phyloP scores from a whole-genome alignment of 2,329 filamentous ascomycete genomes.

The Podosphaera xanthii region DNA sequence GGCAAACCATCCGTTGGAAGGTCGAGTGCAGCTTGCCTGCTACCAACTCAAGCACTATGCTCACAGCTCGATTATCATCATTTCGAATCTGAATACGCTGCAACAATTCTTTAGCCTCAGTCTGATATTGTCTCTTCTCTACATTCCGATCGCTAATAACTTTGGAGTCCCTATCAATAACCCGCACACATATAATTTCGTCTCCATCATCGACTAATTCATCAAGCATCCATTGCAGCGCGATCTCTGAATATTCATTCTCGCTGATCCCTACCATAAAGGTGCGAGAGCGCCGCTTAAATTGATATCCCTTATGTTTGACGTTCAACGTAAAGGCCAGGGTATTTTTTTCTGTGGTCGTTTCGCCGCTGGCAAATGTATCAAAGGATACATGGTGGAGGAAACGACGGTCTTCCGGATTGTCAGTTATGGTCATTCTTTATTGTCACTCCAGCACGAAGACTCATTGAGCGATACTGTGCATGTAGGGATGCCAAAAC shows the following conservation, averaged over 20 bases:
- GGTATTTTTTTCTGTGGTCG: slow-evolving; percentile 27
- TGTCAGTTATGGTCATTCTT: slow-evolving; percentile 11
- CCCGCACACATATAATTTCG: slow-evolving; percentile 49
- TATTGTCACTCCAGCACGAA: too few species aligned
- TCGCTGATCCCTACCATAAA: slow-evolving; percentile 53
- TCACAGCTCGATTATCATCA: slow-evolving; percentile 46
- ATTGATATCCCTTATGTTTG: slow-evolving; percentile 50
- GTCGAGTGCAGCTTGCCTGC: slow-evolving; percentile 50
- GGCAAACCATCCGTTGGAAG: slow-evolving; percentile 47
- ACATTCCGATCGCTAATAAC: slow-evolving; percentile 35
- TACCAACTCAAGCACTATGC: slow-evolving; percentile 46
- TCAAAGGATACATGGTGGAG: slow-evolving; percentile 50
- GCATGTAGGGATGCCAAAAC: too few species aligned
- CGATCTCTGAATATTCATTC: slow-evolving; percentile 54
- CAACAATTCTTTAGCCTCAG: slow-evolving; percentile 40
- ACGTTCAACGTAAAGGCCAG: slow-evolving; percentile 48
- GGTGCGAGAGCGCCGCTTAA: slow-evolving; percentile 41
- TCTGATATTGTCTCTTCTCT: slow-evolving; percentile 36
- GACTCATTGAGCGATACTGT: too few species aligned
- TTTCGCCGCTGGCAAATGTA: slow-evolving; percentile 42
- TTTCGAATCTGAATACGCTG: slow-evolving; percentile 46
- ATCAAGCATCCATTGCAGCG: slow-evolving; percentile 51
- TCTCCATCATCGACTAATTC: slow-evolving; percentile 59
- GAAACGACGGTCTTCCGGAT: slow-evolving; percentile 26
- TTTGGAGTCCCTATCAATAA: slow-evolving; percentile 47